Base-by-base conservation (phyloP, 2,329 filamentous ascomycete genomes). In the Daldinia sp. region DNA sequence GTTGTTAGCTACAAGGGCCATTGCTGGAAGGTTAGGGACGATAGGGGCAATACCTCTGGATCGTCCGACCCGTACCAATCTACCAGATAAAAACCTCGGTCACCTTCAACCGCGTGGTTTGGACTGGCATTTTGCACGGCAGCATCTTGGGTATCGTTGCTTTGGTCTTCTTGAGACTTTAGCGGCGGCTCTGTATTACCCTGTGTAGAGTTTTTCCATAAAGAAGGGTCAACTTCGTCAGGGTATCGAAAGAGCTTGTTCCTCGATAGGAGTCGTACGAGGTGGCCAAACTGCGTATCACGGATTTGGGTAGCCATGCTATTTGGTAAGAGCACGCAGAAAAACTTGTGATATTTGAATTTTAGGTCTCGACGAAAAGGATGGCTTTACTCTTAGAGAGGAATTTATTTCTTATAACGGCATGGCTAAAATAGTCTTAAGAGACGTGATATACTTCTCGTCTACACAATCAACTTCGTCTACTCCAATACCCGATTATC, bases 181-280 rank as follows among this genome's bases (percentile, higher is more conserved):
- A 23, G 21, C 5, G 21, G 2, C 21, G 13, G 13, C 2, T 4
- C 23, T 45, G 13, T 10, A 45, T 45, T 7, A 1, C 21, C 21
- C 11, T 23, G 21, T 27, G 27, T 13, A 27, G 21, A n/a, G 1
- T n/a, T 45, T 45, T 45, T 45, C 39, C 39, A 45, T 45, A 45
- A 25, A 6, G 63, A 65, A 5, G 68, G 34, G 50, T 70, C 68
- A 45, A 59, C 23, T 41, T 68, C 67, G n/a, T 70, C 69, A 10
- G 67, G 69, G 15, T 70, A 70, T 34, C 25, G 54, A 17, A 71
- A 37, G 1, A 66, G 3, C 25, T 47, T 66, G 1, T 56, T 55
- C 11, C 57, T 23, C 1, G 66, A 64, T 1, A 69, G 41, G 21
- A 70, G 21, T 4, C 67, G 68, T 23, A 61, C 48, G 11, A 70